Evolutionary conservation across 768 basidiomycete genomes (phyloP).

Genomic region (Suillus subaureus): DNA sequence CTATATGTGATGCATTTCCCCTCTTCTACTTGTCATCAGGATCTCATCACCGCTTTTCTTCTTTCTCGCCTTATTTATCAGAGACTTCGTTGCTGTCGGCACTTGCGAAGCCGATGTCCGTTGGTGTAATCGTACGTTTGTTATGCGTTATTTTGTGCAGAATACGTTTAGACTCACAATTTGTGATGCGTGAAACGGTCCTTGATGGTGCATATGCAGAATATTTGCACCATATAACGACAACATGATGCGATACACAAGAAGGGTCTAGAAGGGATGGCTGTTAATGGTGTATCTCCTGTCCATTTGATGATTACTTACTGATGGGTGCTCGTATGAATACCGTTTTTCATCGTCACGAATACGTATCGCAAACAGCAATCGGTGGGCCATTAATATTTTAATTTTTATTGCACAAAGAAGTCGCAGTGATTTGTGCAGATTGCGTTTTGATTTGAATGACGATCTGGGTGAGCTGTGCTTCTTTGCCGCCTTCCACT

Average conservation of each 20-base stretch:
- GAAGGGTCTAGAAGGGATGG: neutral
- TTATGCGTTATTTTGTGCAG: conserved; percentile 14
- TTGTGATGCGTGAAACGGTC: conserved; percentile 3
- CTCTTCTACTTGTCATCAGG: conserved; percentile 19
- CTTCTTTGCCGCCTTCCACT: conserved; percentile 1
- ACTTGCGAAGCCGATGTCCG: conserved; percentile 15
- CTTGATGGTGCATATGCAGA: neutral
- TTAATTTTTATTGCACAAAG: neutral
- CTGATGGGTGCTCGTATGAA: conserved; percentile 1
- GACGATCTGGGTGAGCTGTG: conserved; percentile 8
- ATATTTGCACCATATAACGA: neutral
- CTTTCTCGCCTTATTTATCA: conserved; percentile 16
- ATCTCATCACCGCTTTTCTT: conserved; percentile 25
- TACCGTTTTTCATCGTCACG: neutral
- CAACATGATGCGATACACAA: neutral
- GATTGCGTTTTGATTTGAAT: conserved; percentile 9
- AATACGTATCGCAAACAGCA: neutral
- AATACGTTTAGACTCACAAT: conserved; percentile 13
- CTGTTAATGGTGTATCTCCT: neutral
- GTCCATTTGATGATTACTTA: neutral
- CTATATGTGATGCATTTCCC: conserved; percentile 27
- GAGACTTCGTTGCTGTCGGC: conserved; percentile 22
- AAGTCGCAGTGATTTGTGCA: conserved; percentile 2
- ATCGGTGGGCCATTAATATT: neutral
- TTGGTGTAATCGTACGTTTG: conserved; percentile 18